Base-by-base conservation (phyloP, 192 early-diverging fungal genomes). In the Podochytrium sp. region DNA sequence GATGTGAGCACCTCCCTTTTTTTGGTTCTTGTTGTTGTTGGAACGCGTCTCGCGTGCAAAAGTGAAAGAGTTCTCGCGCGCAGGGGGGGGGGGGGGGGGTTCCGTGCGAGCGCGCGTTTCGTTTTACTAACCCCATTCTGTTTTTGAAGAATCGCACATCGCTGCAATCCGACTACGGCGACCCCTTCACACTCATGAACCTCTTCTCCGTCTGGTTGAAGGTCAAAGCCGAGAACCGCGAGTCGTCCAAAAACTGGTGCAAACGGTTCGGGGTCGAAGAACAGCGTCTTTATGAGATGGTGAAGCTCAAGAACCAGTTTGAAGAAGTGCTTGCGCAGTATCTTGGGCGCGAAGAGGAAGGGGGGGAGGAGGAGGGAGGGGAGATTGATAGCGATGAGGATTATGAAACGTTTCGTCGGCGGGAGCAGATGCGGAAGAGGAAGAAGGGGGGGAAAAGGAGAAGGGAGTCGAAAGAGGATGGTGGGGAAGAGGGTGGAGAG, bases 201-300 rank as follows among this genome's bases (percentile, higher is more conserved):
- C 34, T 90, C 3, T 91, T 86, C 79, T 73, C 79, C 27, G 81
- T 83, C 29, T 91, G 90, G 90, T 52, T 91, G 27, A 62, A 80
- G 23, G 77, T 80, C 0, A 91, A 91, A 69, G 78, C 78, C 4
- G 78, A 78, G 40, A 27, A 63, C 16, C 43, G 84, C 73, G 72
- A 84, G 57, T 84, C 79, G 20, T 90, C 89, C 2, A 60, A 76
- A 35, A 73, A 61, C n/a, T 91, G 90, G 90, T 91, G 87, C 58
- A 78, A 71, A 37, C 75, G 78, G 23, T 79, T 82, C 76, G 90
- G 90, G n/a, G 65, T 90, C 18, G 90, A 91, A 77, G 90, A 91
- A 65, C 90, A 91, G 60, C 81, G 90, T 32, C 39, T 91, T 37
- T 91, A 91, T 69, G 90, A 91, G 77, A 90, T 91, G 72, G 79